Evolutionary conservation across 2,329 filamentous ascomycete species (phyloP).

Genomic region (Arthrobotrys conoides): DNA sequence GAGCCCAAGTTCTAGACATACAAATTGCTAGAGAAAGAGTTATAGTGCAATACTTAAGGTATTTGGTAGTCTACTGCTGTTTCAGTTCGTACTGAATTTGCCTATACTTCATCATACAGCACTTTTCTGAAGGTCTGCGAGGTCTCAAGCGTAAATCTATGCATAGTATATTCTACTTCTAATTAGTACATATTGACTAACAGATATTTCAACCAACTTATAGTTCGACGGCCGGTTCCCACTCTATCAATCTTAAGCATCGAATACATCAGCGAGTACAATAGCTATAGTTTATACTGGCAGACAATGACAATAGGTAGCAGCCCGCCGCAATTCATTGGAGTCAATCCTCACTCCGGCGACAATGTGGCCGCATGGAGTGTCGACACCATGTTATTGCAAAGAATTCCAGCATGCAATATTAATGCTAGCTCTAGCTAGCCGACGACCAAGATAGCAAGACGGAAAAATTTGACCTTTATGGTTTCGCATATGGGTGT

Average conservation of each 20-base stretch:
- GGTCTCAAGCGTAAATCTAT: neutral
- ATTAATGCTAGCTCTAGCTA: no score
- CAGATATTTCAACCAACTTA: no score
- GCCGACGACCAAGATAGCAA: constrained; percentile 17
- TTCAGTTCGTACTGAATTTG: neutral
- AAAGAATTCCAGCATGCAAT: constrained; percentile 22
- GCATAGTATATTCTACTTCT: neutral
- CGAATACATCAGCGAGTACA: constrained; percentile 1
- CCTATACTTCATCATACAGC: neutral
- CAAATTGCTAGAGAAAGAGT: no score
- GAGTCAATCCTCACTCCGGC: neutral
- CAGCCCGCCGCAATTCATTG: neutral
- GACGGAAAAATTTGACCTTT: constrained; percentile 24
- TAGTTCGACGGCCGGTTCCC: constrained; percentile 10
- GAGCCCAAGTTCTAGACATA: no score
- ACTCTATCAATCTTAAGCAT: neutral
- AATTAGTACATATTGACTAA: neutral
- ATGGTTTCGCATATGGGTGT: constrained; percentile 17
- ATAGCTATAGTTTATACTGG: constrained; percentile 9
- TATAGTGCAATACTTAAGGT: neutral
- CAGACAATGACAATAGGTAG: constrained; percentile 7
- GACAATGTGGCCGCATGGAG: constrained; percentile 21
- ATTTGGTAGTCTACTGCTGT: neutral
- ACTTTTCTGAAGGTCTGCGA: constrained; percentile 8
- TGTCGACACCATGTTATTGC: constrained; percentile 1